phyloP scores from a whole-genome alignment of 768 basidiomycete species.

The Cystobasidium onofrii region DNA sequence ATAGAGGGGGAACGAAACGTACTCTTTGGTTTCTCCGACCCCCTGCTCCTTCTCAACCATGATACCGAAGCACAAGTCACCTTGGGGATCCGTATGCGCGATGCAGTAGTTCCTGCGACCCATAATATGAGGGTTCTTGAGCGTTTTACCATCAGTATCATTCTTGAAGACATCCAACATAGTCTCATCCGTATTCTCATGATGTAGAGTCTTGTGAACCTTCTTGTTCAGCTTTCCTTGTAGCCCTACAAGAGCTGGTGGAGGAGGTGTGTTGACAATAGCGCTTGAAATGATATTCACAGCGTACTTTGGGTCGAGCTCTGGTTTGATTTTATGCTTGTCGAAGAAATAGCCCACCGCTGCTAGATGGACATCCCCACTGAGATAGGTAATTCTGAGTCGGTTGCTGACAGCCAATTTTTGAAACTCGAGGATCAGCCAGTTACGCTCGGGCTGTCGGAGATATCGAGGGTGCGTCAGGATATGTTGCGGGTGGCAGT shows the following conservation, averaged over 20 bases:
- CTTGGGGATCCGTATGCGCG: conserved; percentile 54
- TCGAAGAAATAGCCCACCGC: conserved; percentile 35
- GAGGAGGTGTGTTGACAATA: conserved; percentile 87
- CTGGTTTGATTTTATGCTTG: conserved; percentile 52
- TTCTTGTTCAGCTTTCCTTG: conserved; percentile 67
- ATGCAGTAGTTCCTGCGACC: conserved; percentile 49
- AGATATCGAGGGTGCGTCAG: neutral
- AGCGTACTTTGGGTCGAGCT: conserved; percentile 76
- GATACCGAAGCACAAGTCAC: conserved; percentile 70
- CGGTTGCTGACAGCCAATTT: conserved; percentile 57
- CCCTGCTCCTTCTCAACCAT: conserved; percentile 80
- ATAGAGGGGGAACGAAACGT: conserved; percentile 26
- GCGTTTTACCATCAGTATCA: conserved; percentile 66
- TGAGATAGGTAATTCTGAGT: conserved; percentile 72
- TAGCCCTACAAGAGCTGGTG: conserved; percentile 58
- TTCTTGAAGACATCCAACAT: conserved; percentile 50
- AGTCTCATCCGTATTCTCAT: conserved; percentile 4
- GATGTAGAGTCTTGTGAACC: conserved; percentile 75
- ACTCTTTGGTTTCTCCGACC: conserved; percentile 70
- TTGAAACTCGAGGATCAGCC: conserved; percentile 70
- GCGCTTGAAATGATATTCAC: conserved; percentile 78
- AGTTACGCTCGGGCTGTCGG: conserved; percentile 76
- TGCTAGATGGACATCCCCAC: conserved; percentile 57
- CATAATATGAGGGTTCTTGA: conserved; percentile 76
- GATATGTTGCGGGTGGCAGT: neutral